phyloP scores from a whole-genome alignment of 1,284 basidiomycete species.

The Calocybe gambosa region DNA sequence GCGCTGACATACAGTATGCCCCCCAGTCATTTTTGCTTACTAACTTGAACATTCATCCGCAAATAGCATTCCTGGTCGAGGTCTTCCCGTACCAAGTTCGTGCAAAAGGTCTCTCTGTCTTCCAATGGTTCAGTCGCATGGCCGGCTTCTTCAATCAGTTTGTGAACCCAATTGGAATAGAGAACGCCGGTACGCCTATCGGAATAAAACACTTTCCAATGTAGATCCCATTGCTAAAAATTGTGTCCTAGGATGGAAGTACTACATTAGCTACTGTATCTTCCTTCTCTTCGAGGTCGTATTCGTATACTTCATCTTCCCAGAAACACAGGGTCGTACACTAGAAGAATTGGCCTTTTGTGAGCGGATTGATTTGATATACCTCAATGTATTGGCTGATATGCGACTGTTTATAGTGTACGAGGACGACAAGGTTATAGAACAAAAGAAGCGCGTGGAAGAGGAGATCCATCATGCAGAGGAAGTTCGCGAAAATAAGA shows the following conservation, averaged over 20 bases:
- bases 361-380: constrained; percentile 34
- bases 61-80: constrained; percentile 43
- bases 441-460: constrained; percentile 41
- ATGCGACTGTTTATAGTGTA: constrained; percentile 30
- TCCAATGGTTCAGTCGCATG: constrained; percentile 45
- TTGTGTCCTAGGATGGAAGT: constrained; percentile 31
- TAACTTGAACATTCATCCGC: not conserved
- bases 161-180: constrained; percentile 54
- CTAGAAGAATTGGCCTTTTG: constrained; percentile 58
- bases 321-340: constrained; percentile 47
- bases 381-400: not conserved
- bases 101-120: constrained; percentile 43
- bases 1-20: constrained; percentile 41
- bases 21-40: not conserved
- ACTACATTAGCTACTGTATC: constrained; percentile 40
- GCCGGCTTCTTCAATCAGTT: constrained; percentile 56
- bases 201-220: not conserved
- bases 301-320: constrained; percentile 48
- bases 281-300: constrained; percentile 41
- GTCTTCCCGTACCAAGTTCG: constrained; percentile 46
- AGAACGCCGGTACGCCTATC: constrained; percentile 29
- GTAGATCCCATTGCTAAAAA: not conserved
- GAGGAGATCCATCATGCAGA: constrained; percentile 23
- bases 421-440: constrained; percentile 38
- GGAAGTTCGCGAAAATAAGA: not conserved